These are phyloP conservation scores for Papilionanthe hybrid DNA, from an alignment of 116 monocot species.

Conservation along the genomic window DNA sequence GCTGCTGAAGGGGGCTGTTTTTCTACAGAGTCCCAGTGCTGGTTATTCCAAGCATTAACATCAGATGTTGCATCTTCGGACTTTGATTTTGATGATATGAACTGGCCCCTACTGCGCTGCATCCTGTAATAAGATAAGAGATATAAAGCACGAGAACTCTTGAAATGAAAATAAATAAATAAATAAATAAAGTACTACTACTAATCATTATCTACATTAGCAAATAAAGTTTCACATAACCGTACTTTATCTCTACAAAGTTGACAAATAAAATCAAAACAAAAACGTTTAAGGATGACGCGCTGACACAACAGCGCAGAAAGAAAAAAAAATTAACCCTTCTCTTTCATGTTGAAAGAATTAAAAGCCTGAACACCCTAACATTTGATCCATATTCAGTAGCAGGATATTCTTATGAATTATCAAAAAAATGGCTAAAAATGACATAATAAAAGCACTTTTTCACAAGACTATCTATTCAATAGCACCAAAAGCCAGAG, in stretches of 20 bases:
- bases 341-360: not conserved
- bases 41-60: slow-evolving; percentile 15
- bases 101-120: slow-evolving; percentile 42
- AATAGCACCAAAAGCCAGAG: too few species aligned
- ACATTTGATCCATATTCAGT: not conserved
- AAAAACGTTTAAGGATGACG: not conserved
- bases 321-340: not conserved
- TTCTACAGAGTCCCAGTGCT: slow-evolving; percentile 29
- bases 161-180: not conserved
- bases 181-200: not conserved
- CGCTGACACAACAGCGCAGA: not conserved
- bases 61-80: slow-evolving; percentile 24
- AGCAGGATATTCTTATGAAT: not conserved
- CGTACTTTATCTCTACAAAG: not conserved
- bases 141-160: not conserved
- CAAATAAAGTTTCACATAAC: not conserved
- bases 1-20: slow-evolving; percentile 23
- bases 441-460: not conserved
- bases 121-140: slow-evolving; percentile 28
- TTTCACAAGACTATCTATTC: not conserved
- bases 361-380: not conserved
- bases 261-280: not conserved
- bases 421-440: not conserved
- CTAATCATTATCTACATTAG: not conserved
- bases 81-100: slow-evolving; percentile 44